These are phyloP conservation scores for Paraurostyla sp. DNA, from an alignment of 73 alveolate species.

Conservation along the genomic window DNA sequence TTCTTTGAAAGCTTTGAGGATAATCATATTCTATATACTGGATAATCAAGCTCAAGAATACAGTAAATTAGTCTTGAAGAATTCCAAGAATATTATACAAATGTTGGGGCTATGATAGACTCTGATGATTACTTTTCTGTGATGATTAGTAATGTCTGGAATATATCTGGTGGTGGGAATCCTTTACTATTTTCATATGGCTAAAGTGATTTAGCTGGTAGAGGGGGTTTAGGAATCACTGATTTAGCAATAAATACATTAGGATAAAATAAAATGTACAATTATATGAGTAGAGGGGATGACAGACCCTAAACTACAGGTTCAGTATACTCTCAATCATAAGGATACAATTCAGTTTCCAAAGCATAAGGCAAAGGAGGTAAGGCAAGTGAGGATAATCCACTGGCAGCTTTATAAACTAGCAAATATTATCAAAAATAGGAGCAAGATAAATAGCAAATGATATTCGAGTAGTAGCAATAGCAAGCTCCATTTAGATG, in stretches of 20 bases:
- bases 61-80: conserved; percentile 70
- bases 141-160: conserved; percentile 13
- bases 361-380: too few relatives aligned
- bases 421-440: conserved; percentile 19
- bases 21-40: conserved; percentile 77
- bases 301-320: too few relatives aligned
- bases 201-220: background rate
- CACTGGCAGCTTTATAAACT: background rate
- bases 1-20: conserved; percentile 83
- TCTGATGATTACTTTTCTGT: conserved; percentile 72
- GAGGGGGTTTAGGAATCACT: background rate
- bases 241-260: too few relatives aligned
- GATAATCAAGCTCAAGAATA: conserved; percentile 34
- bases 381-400: background rate
- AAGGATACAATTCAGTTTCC: too few relatives aligned
- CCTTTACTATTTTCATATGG: conserved; percentile 44
- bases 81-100: conserved; percentile 79
- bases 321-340: too few relatives aligned
- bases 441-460: background rate
- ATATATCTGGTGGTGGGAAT: conserved; percentile 61
- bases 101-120: conserved; percentile 73
- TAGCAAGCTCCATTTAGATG: background rate
- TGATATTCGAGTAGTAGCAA: background rate
- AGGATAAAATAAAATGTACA: too few relatives aligned
- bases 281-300: too few relatives aligned